Evolutionary conservation across 1,284 basidiomycete genomes (phyloP), one percentile per base, ranked within the genome.

Genomic region (Fistulina hepatica): DNA sequence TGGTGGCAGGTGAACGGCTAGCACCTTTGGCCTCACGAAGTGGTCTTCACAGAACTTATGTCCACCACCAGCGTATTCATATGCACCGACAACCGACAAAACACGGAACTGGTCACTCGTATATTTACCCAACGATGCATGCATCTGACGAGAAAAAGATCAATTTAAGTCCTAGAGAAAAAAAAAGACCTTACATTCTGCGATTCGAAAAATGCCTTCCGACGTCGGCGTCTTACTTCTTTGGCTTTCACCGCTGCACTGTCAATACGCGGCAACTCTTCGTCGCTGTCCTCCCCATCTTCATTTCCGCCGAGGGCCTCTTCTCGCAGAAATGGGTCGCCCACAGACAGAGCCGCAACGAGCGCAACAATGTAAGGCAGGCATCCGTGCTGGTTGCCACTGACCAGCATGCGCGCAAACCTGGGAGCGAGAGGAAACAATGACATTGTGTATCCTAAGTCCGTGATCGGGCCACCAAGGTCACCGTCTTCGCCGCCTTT

Each of bases 241-340:
- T 82, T 85, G 6, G 65, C 71, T 49, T 71, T 72, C 13, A 75
- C 53, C 9, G 69, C 67, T 32, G 76, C 76, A 41, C 64, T 78
- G 21, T 65, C 71, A 38, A 85, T 61, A 49, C 78, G 64, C 5
- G 58, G 55, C 12, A 76, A 43, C 43, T 63, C 57, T 5, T 67
- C 61, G 2, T 71, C 69, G 8, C 59, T 56, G 3, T 60, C 57
- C 7, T 66, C 63, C 6, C 72, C 65, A 32, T 68, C 61, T 25
- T 65, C 60, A n/a, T 61, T 62, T 5, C 65, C 52, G 3, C 59
- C 65, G 2, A 83, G 49, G 9, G 63, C 65, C 30, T 90, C 81
- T 55, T 94, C 91, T 39, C 85, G 79, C 30, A 97, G 57, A 63
- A 98, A 98, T 1, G 95, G 93, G 60, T 98, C 93, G 2, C 95